Conservation (phyloP, 805 yeast genomes). For the Brettanomyces custersianus region DNA sequence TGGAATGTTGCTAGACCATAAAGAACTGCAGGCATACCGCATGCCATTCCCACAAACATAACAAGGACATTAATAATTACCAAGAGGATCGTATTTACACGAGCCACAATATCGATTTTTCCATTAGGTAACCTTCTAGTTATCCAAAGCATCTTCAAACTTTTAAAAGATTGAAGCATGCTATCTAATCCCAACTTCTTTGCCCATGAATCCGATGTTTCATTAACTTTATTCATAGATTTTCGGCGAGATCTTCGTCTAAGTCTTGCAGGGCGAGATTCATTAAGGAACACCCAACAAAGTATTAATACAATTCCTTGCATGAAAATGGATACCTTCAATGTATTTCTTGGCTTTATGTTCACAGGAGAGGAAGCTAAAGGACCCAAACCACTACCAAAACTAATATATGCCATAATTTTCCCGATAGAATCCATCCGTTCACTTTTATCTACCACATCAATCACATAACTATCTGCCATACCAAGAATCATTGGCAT, state of each 20-base stretch:
- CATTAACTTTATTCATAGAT: constrained; percentile 4
- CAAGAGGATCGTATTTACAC: constrained; percentile 41
- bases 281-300: constrained; percentile 39
- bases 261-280: constrained; percentile 52
- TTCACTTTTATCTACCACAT: constrained; percentile 54
- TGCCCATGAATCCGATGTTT: not conserved
- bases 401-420: constrained; percentile 47
- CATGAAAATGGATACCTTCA: constrained; percentile 21
- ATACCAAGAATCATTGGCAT: constrained; percentile 44
- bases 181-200: constrained; percentile 5
- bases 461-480: constrained; percentile 63
- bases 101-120: constrained; percentile 23
- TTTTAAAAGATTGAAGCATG: constrained; percentile 7
- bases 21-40: constrained; percentile 35
- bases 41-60: constrained; percentile 30
- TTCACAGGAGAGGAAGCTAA: constrained; percentile 38
- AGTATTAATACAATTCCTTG: constrained; percentile 27
- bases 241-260: constrained; percentile 39
- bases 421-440: constrained; percentile 54
- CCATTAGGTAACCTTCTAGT: constrained; percentile 28
- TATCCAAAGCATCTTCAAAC: constrained; percentile 42
- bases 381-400: constrained; percentile 62
- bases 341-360: constrained; percentile 20
- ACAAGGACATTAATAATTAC: constrained; percentile 37
- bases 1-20: constrained; percentile 44